Conservation (phyloP, 306 rosid genomes). For the Glycine soja region DNA sequence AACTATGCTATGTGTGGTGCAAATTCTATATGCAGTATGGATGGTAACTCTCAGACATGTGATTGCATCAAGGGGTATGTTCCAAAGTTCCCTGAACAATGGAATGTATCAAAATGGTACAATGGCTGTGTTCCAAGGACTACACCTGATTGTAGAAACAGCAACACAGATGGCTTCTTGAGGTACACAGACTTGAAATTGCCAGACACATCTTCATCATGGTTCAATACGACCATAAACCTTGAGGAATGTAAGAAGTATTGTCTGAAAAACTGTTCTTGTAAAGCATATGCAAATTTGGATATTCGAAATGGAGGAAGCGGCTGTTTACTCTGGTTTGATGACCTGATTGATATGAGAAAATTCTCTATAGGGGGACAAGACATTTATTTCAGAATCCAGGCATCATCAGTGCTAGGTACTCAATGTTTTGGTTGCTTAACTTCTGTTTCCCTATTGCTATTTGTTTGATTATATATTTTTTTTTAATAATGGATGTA, state of each 20-base stretch:
- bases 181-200: slow-evolving; percentile 19
- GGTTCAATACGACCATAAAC: slow-evolving; percentile 14
- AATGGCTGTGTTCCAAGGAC: not conserved
- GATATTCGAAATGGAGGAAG: slow-evolving; percentile 17
- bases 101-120: not conserved
- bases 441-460: not conserved
- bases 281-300: slow-evolving; percentile 39
- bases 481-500: not conserved
- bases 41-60: not conserved
- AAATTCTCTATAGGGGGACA: too few relatives aligned
- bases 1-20: slow-evolving; percentile 25
- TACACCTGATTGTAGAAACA: not conserved
- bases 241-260: slow-evolving; percentile 1
- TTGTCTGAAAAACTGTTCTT: slow-evolving; percentile 33
- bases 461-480: not conserved
- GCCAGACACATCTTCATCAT: slow-evolving; percentile 48
- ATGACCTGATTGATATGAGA: slow-evolving; percentile 37
- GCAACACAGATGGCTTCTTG: not conserved
- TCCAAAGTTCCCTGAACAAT: slow-evolving; percentile 3
- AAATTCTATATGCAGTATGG: not conserved
- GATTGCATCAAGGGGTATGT: slow-evolving; percentile 27
- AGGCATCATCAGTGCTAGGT: too few relatives aligned
- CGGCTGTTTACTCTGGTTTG: slow-evolving; percentile 51
- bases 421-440: not conserved
- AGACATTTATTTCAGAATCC: too few relatives aligned